These are phyloP conservation scores for Chamaecyparis obtusa DNA, from an alignment of 75 land plant species.

Conservation along the genomic window DNA sequence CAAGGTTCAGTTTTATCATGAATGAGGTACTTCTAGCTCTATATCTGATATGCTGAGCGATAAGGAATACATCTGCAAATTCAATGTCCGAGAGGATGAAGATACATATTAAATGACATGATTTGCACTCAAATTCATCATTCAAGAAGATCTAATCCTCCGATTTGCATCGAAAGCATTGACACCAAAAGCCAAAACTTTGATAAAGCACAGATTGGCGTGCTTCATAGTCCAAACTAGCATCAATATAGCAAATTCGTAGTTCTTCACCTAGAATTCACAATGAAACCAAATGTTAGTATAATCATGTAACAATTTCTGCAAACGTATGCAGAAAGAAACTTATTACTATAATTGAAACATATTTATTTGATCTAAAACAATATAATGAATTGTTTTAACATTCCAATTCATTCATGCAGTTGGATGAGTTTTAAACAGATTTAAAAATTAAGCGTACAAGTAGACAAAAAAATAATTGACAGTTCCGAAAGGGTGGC, in stretches of 20 bases:
- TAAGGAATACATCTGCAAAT: not conserved
- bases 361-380: not conserved
- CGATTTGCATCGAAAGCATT: slow-evolving; percentile 64
- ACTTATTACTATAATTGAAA: not conserved
- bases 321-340: not conserved
- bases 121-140: too few relatives aligned
- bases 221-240: slow-evolving; percentile 71
- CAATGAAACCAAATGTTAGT: not conserved
- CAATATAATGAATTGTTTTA: not conserved
- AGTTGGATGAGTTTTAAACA: not conserved
- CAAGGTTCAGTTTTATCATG: not conserved
- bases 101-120: not conserved
- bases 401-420: too few relatives aligned
- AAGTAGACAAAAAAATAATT: not conserved
- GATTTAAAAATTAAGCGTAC: not conserved
- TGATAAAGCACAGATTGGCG: slow-evolving; percentile 53
- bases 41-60: not conserved
- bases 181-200: slow-evolving; percentile 79
- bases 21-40: not conserved
- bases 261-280: slow-evolving; percentile 74
- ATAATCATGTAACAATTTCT: not conserved
- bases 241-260: slow-evolving; percentile 87
- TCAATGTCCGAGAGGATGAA: not conserved
- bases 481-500: not conserved
- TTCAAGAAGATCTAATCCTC: slow-evolving; percentile 31